Conservation (phyloP, 1,139 yeast species). For the Sugiyamaella novakii region DNA sequence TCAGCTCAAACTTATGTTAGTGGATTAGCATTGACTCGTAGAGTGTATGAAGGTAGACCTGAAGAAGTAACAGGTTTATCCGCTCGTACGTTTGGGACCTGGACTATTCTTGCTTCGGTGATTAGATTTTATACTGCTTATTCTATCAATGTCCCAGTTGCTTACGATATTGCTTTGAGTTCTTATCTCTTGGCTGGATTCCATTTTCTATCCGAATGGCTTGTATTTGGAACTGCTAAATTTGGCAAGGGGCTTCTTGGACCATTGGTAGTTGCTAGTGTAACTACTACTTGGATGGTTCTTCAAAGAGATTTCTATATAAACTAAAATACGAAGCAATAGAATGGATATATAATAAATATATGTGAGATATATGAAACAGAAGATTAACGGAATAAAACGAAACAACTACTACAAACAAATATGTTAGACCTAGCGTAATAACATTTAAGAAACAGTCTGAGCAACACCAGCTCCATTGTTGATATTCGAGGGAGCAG, state of each 20-base stretch:
- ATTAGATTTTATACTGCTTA: conserved; percentile 88
- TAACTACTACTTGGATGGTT: conserved; percentile 52
- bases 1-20: conserved; percentile 84
- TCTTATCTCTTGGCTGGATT: conserved; percentile 81
- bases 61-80: conserved; percentile 69
- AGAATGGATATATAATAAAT: conserved; percentile 5
- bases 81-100: conserved; percentile 96
- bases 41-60: conserved; percentile 74
- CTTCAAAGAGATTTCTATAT: conserved; percentile 46
- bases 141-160: conserved; percentile 63
- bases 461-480: conserved; percentile 8
- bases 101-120: conserved; percentile 88
- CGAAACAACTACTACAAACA: no score
- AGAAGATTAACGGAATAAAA: no score
- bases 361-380: neutral
- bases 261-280: conserved; percentile 65
- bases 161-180: conserved; percentile 77
- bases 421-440: no score
- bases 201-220: conserved; percentile 86
- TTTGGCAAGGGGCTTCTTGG: conserved; percentile 89
- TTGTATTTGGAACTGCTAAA: conserved; percentile 72
- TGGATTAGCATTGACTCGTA: conserved; percentile 70
- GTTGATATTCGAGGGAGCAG: neutral
- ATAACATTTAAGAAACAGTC: conserved; percentile 9
- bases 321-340: no score